Conservation (phyloP, 768 basidiomycete genomes). For the Sutorius australiensis region DNA sequence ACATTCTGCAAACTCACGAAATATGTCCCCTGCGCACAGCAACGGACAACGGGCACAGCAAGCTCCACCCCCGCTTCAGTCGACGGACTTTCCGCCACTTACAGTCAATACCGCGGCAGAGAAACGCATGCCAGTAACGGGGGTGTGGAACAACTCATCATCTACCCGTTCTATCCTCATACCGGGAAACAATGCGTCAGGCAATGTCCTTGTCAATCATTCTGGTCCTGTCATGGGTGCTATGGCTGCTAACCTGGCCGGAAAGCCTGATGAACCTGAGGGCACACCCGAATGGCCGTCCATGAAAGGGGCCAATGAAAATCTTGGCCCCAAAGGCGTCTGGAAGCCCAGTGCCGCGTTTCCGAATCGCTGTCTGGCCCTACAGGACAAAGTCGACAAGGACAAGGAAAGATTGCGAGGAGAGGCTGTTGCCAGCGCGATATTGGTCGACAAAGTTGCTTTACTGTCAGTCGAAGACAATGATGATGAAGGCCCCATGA, state of each 20-base stretch:
- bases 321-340: slow-evolving; percentile 34
- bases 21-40: slow-evolving; percentile 36
- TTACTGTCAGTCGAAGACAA: slow-evolving; percentile 35
- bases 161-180: slow-evolving; percentile 50
- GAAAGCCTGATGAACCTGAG: slow-evolving; percentile 45
- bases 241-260: slow-evolving; percentile 1
- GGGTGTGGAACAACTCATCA: slow-evolving; percentile 68
- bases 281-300: slow-evolving; percentile 45
- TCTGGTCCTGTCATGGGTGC: slow-evolving; percentile 21
- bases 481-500: slow-evolving; percentile 9
- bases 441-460: slow-evolving; percentile 37
- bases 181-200: slow-evolving; percentile 33
- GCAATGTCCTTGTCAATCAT: slow-evolving; percentile 38
- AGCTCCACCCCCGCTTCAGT: slow-evolving; percentile 42
- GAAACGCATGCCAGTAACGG: slow-evolving; percentile 53
- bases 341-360: slow-evolving; percentile 20
- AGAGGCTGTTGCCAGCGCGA: slow-evolving; percentile 34
- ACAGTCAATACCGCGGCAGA: slow-evolving; percentile 42
- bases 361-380: slow-evolving; percentile 15
- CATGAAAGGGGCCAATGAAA: slow-evolving; percentile 41
- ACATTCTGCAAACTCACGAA: slow-evolving; percentile 36
- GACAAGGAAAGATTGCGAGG: slow-evolving; percentile 36
- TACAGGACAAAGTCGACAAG: slow-evolving; percentile 24
- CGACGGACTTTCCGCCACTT: slow-evolving; percentile 71
- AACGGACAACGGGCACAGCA: slow-evolving; percentile 36